phyloP scores from a whole-genome alignment of 495 filamentous ascomycete genomes.

The Penicillium argentinense region DNA sequence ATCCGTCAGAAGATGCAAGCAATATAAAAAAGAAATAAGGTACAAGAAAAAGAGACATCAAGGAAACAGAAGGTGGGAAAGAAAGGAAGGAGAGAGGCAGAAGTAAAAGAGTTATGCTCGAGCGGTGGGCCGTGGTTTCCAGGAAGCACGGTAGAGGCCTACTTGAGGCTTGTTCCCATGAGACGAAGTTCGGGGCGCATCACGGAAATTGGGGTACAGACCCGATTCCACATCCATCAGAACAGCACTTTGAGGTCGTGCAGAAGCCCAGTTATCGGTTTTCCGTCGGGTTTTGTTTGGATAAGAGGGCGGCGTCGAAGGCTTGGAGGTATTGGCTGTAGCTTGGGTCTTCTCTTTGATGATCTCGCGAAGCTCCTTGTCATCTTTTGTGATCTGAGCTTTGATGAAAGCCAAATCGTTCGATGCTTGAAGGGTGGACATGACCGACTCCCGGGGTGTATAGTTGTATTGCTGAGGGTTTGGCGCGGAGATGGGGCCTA shows the following conservation, averaged over 20 bases:
- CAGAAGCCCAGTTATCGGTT: constrained; percentile 19
- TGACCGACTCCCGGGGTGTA: constrained; percentile 71
- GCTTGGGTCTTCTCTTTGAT: constrained; percentile 53
- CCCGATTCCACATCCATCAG: constrained; percentile 46
- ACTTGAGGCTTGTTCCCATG: constrained; percentile 31
- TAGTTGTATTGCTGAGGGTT: constrained; percentile 62
- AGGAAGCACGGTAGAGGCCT: constrained; percentile 29
- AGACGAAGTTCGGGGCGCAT: constrained; percentile 14
- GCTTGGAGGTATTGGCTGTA: constrained; percentile 11
- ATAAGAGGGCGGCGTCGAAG: constrained; percentile 15
- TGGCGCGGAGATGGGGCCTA: constrained; percentile 54
- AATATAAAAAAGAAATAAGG: too few relatives aligned
- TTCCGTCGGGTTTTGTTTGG: constrained; percentile 24
- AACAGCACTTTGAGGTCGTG: constrained; percentile 46
- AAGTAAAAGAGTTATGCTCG: constrained; percentile 24
- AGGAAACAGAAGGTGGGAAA: constrained; percentile 13
- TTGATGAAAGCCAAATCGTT: constrained; percentile 65
- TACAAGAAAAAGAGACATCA: too few relatives aligned
- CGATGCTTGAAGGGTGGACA: constrained; percentile 61
- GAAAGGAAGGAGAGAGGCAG: constrained; percentile 3
- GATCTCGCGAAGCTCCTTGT: constrained; percentile 71
- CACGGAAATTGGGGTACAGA: constrained; percentile 38
- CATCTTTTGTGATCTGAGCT: constrained; percentile 79
- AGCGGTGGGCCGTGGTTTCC: constrained; percentile 38
- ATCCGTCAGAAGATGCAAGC: constrained; percentile 12